Evolutionary conservation across 345 rosid species (phyloP).

Genomic region (Camelina sativa): DNA sequence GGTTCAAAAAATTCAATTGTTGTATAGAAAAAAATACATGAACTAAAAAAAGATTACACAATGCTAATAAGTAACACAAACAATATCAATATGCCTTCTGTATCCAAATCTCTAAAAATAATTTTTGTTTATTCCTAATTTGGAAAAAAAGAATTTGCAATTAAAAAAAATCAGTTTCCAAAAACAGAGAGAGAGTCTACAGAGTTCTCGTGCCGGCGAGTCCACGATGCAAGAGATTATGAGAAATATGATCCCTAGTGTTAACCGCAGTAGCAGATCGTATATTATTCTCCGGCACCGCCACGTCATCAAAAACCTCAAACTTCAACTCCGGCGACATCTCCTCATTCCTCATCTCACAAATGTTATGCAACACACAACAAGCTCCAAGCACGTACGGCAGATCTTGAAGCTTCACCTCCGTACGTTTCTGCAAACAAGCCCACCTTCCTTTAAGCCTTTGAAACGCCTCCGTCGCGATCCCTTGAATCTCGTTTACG

Average conservation of each 20-base stretch:
- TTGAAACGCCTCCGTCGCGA: slow-evolving; percentile 58
- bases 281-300: slow-evolving; percentile 60
- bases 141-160: slow-evolving; percentile 44
- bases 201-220: slow-evolving; percentile 54
- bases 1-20: slow-evolving; percentile 22
- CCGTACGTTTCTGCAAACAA: slow-evolving; percentile 79
- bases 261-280: slow-evolving; percentile 54
- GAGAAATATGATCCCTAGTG: slow-evolving; percentile 76
- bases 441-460: slow-evolving; percentile 76
- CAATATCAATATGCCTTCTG: no score
- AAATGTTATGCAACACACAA: slow-evolving; percentile 78
- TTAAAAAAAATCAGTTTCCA: slow-evolving; percentile 13
- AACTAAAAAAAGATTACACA: slow-evolving; percentile 30
- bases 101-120: slow-evolving; percentile 27
- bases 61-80: slow-evolving; percentile 6
- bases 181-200: slow-evolving; percentile 17
- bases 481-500: slow-evolving; percentile 49
- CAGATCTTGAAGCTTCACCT: slow-evolving; percentile 77
- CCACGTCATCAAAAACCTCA: slow-evolving; percentile 68
- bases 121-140: slow-evolving; percentile 28
- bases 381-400: slow-evolving; percentile 88
- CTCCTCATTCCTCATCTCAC: slow-evolving; percentile 74
- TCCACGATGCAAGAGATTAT: slow-evolving; percentile 76
- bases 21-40: slow-evolving; percentile 20
- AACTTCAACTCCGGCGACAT: slow-evolving; percentile 52